Evolutionary conservation across 2,329 filamentous ascomycete genomes (phyloP), one percentile per base, ranked within the genome.

Genomic region (Aspergillus sp.): DNA sequence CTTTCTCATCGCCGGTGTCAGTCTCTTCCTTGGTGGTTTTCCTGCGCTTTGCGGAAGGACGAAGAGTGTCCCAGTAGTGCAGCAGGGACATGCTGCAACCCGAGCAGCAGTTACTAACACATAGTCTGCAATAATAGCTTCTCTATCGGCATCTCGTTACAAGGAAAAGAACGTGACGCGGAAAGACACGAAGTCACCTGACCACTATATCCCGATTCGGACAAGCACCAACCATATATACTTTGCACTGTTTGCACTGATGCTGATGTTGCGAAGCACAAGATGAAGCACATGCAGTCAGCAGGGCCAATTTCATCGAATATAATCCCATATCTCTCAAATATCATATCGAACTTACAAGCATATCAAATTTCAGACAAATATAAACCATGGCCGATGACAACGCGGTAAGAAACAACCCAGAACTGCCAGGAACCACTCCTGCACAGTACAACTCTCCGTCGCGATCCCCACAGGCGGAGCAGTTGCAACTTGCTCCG

Each of bases 1-100:
- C 52, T 48, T 64, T 59, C 49, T 54, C 19, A 44, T 56, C 30
- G 23, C 19, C 64, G 8, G 61, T 42, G 23, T 58, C 57, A 51
- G 54, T 25, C 5, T 58, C 54, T 6, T 64, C 62, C 11, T 64
- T 58, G n/a, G 64, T 66, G 8, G 62, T 64, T 58, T 70, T 72
- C 44, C 69, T 71, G 32, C 75, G 72, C 63, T 78, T 78, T 38
- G 63, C 55, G 3, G 69, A 64, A 19, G 66, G 64, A 47, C 70
- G 70, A 57, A 68, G 62, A 3, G 70, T 76, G 38, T 75, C 73
- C 70, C 73, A 76, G 54, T 70, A 77, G 57, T 76, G 68, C 65
- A 76, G 42, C 25, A 77, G 62, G 53, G 73, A 75, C 73, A 76
- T 75, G 8, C 61, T 71, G 60, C 17, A 41, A 32, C 21, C 23